Evolutionary conservation across 2,329 filamentous ascomycete genomes (phyloP), one percentile per base, ranked within the genome.

Genomic region (Colletotrichum costaricense): DNA sequence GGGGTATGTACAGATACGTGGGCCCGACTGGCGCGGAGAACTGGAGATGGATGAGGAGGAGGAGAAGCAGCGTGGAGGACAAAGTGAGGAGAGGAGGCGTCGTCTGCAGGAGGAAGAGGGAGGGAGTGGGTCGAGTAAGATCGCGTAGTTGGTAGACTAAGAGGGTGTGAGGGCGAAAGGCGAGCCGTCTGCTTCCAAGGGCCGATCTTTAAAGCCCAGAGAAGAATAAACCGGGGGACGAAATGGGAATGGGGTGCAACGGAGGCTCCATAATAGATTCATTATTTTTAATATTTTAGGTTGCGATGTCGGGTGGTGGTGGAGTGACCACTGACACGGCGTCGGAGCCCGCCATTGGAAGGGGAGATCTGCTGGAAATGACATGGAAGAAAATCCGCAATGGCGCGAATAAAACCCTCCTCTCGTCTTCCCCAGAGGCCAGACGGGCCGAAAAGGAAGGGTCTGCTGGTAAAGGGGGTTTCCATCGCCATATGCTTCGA

Each of bases 1-100:
- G 70, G 70, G 70, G 70, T 73, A 73, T 73, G 70, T 49, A 65
- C 55, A 57, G 67, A 70, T 57, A 56, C 67, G 70, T 73, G 67
- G 67, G 52, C 56, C 42, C 46, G 33, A 42, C 55, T 55, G 35
- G 19, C 67, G 70, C 70, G 70, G 70, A 66, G 70, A 70, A 70
- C 70, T 73, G 70, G 70, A 70, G 67, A 63, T 69, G 30, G 24
- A 60, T 42, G 55, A 63, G 59, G 70, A 58, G 62, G 46, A 28
- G 22, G 22, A 63, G 42, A 59, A 55, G 38, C 52, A 60, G 58
- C 33, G 5, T 30, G 54, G 22, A 55, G 64, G 55, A 56, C 52
- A 46, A 46, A 55, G 35, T 30, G 58, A 59, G 28, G 28, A 54
- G 46, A 66, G 49, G 49, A 65, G 46, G 67, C 46, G 42, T 62